These are phyloP conservation scores for Cytospora paraplurivora DNA, from an alignment of 2,329 filamentous ascomycete genomes.

Conservation along the genomic window DNA sequence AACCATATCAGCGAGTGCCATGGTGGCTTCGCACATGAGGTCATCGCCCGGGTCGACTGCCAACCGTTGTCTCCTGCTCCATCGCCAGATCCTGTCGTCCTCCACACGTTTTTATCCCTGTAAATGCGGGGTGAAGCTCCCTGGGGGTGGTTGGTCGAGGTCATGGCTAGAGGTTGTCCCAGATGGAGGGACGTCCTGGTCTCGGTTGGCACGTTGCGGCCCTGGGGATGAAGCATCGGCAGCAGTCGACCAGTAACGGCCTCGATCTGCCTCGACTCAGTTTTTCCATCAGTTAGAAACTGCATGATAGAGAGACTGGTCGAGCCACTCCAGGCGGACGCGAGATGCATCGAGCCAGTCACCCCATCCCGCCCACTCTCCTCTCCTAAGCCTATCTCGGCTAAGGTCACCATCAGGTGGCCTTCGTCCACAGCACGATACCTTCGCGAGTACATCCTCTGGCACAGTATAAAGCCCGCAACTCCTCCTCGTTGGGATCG, in stretches of 20 bases:
- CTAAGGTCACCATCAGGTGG: conserved; percentile 23
- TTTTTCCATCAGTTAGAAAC: conserved; percentile 23
- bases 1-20: neutral
- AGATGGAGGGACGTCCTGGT: neutral
- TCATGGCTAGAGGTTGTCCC: neutral
- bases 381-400: conserved; percentile 24
- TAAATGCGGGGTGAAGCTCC: neutral
- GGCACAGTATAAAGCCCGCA: conserved; percentile 16
- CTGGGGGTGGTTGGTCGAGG: neutral
- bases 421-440: conserved; percentile 13
- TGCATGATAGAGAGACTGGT: neutral
- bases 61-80: neutral
- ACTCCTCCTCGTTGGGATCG: neutral
- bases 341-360: conserved; percentile 20
- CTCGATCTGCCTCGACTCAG: conserved; percentile 8
- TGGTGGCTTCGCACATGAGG: conserved; percentile 8
- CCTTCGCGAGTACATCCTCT: neutral
- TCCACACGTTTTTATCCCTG: neutral
- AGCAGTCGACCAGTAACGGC: neutral
- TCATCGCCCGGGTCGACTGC: conserved; percentile 3
- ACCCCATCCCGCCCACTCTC: conserved; percentile 9
- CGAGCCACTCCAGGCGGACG: conserved; percentile 7
- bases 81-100: neutral
- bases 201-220: neutral
- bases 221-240: neutral